Evolutionary conservation across 495 filamentous ascomycete species (phyloP).

Genomic region (Pseudomonodictys pantanalensis): DNA sequence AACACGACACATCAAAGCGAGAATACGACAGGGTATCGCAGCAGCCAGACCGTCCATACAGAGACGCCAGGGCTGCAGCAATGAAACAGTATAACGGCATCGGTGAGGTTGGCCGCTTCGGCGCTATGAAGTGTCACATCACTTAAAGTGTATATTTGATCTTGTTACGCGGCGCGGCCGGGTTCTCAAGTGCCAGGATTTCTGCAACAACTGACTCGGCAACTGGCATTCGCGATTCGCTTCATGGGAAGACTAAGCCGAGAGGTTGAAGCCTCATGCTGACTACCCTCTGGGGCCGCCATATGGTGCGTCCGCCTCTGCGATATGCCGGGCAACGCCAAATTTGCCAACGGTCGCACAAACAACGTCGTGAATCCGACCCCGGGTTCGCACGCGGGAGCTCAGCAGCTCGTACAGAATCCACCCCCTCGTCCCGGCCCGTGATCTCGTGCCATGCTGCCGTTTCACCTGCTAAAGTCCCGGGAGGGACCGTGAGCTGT

Average conservation of each 20-base stretch:
- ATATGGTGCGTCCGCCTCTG: too few relatives aligned
- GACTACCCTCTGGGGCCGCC: too few relatives aligned
- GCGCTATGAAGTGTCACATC: too few relatives aligned
- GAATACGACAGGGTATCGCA: slow-evolving; percentile 19
- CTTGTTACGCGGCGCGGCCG: too few relatives aligned
- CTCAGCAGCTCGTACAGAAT: slow-evolving; percentile 10
- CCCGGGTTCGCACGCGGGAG: slow-evolving; percentile 6
- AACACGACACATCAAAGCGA: slow-evolving; percentile 9
- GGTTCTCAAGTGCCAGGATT: too few relatives aligned
- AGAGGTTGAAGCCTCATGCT: too few relatives aligned
- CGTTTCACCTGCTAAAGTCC: slow-evolving; percentile 20
- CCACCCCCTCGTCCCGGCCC: slow-evolving; percentile 23
- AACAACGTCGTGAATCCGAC: slow-evolving; percentile 19
- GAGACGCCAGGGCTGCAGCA: slow-evolving; percentile 13
- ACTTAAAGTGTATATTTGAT: too few relatives aligned
- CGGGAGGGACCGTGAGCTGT: slow-evolving; percentile 17
- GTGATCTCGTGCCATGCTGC: slow-evolving; percentile 22
- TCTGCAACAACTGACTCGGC: too few relatives aligned
- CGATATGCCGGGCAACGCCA: background rate
- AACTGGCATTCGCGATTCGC: too few relatives aligned
- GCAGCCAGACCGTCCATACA: background rate
- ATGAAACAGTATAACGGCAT: too few relatives aligned
- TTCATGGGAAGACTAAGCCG: too few relatives aligned
- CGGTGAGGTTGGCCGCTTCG: too few relatives aligned
- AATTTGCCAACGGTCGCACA: slow-evolving; percentile 9